Percentiles rank a stretch among this genome's conserved stretches.
phyloP scores from a whole-genome alignment of 441 rosid species.

The Biscutella auriculata region DNA sequence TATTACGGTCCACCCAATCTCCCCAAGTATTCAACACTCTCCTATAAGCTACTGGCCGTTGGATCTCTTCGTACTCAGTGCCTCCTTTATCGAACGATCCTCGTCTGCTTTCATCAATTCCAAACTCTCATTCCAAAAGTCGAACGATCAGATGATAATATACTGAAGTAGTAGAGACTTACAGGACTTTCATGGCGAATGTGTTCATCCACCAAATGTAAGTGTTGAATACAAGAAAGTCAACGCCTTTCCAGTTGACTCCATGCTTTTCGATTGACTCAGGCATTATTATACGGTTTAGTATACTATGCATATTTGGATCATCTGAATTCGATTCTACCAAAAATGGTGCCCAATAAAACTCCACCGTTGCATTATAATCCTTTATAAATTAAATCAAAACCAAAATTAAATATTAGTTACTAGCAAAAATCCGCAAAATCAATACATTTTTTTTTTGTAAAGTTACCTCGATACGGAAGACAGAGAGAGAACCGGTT shows the following conservation, averaged over 20 bases:
- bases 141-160: too few species aligned
- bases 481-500: constrained; percentile 53
- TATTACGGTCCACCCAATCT: constrained; percentile 58
- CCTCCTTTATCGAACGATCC: constrained; percentile 71
- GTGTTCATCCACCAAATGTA: constrained; percentile 99
- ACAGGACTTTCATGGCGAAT: constrained; percentile 72
- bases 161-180: neutral
- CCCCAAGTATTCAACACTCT: constrained; percentile 78
- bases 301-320: constrained; percentile 68
- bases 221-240: constrained; percentile 77
- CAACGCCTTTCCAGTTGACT: constrained; percentile 59
- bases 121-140: neutral
- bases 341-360: constrained; percentile 93
- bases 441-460: too few species aligned
- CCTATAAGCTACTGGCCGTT: constrained; percentile 51
- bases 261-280: constrained; percentile 79
- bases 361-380: constrained; percentile 82
- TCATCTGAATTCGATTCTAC: constrained; percentile 88
- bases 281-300: constrained; percentile 82
- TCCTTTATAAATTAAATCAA: constrained; percentile 27
- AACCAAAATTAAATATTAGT: neutral
- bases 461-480: constrained; percentile 60
- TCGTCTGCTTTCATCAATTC: constrained; percentile 29
- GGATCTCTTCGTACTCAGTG: constrained; percentile 66
- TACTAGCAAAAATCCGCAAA: neutral